phyloP scores from a whole-genome alignment of 306 rosid species.

The Alnus rubra region DNA sequence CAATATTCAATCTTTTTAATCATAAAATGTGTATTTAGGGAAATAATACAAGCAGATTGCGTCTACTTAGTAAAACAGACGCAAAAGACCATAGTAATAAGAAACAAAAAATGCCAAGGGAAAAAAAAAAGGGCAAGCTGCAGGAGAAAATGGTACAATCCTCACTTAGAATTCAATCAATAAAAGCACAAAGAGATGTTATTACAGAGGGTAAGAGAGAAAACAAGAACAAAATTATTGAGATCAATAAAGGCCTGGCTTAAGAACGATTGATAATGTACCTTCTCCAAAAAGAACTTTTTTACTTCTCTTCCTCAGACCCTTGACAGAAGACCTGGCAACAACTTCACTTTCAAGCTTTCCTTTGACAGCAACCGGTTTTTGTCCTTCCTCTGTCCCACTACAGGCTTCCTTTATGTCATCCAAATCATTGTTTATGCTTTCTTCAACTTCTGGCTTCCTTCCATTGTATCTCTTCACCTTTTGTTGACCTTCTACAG shows the following conservation, averaged over 20 bases:
- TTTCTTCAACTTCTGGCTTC: conserved; percentile 53
- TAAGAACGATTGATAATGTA: conserved; percentile 31
- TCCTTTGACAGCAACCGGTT: conserved; percentile 45
- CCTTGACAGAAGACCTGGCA: conserved; percentile 54
- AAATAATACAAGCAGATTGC: background rate
- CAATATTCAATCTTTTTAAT: background rate
- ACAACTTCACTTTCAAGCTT: conserved; percentile 47
- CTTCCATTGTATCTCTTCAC: conserved; percentile 44
- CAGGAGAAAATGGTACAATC: background rate
- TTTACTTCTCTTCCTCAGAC: conserved; percentile 59
- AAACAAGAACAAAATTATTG: background rate
- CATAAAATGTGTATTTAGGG: background rate
- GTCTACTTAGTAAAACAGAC: background rate
- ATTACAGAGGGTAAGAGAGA: conserved; percentile 24
- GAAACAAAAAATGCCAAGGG: too few species aligned
- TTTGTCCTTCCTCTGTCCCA: conserved; percentile 77
- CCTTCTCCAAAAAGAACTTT: conserved; percentile 58
- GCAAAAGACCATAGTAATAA: background rate
- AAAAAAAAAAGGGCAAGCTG: background rate
- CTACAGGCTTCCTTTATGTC: conserved; percentile 71
- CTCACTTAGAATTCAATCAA: background rate
- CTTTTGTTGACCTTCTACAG: conserved; percentile 48
- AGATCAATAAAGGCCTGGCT: conserved; percentile 9
- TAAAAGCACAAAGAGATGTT: conserved; percentile 8
- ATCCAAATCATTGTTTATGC: conserved; percentile 53